phyloP scores from a whole-genome alignment of 164 flowering plant genomes.

The Brasenia schreberi region DNA sequence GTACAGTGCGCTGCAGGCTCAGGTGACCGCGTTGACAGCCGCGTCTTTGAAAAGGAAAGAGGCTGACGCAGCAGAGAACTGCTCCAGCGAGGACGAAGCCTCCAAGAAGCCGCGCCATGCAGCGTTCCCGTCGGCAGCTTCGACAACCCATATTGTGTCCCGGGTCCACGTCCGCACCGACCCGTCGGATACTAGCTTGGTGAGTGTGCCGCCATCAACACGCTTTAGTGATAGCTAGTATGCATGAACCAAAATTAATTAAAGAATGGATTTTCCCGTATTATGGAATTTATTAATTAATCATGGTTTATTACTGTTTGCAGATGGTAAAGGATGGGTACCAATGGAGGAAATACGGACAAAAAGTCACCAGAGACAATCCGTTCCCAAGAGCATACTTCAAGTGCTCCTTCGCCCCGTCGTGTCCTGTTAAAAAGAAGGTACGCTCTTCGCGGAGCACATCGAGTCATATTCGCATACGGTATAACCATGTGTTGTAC shows the following conservation, averaged over 20 bases:
- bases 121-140: constrained; percentile 5
- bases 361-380: constrained; percentile 19
- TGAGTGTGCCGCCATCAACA: constrained; percentile 18
- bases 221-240: neutral
- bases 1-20: constrained; percentile 26
- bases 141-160: constrained; percentile 22
- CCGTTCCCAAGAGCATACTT: constrained; percentile 21
- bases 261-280: neutral
- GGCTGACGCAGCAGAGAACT: constrained; percentile 16
- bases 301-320: neutral
- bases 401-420: constrained; percentile 21
- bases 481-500: neutral
- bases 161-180: constrained; percentile 27
- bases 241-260: neutral
- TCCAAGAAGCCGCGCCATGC: neutral
- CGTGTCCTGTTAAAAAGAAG: constrained; percentile 22
- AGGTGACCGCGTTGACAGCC: constrained; percentile 14
- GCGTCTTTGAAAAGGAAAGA: constrained; percentile 24
- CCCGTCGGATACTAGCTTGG: constrained; percentile 45
- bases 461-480: neutral
- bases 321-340: constrained; percentile 21
- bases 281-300: neutral
- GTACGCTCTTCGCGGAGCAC: constrained; percentile 2
- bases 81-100: constrained; percentile 38
- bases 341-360: constrained; percentile 25